phyloP scores from a whole-genome alignment of 192 early-diverging fungal species.

The Geosiphon pyriformis region DNA sequence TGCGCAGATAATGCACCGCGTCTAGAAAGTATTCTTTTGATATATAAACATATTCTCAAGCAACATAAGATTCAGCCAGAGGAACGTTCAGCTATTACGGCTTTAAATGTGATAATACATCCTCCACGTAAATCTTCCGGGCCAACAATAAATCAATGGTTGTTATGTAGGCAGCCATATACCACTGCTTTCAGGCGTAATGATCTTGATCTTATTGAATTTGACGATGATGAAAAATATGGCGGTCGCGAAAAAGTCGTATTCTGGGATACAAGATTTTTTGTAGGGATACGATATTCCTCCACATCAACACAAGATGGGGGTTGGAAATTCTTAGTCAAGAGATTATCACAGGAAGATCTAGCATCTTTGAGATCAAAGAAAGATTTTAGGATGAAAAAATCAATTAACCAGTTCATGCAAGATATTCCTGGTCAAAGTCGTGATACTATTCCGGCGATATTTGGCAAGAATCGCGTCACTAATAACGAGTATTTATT shows the following conservation, averaged over 20 bases:
- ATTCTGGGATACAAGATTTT: slow-evolving; percentile 24
- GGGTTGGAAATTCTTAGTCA: background rate
- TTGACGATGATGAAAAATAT: background rate
- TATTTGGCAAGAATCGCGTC: background rate
- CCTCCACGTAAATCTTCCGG: background rate
- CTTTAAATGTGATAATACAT: background rate
- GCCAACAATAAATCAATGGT: background rate
- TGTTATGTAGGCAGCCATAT: slow-evolving; percentile 16
- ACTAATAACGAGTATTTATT: background rate
- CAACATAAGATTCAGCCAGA: background rate
- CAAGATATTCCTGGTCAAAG: background rate
- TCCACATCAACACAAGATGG: background rate
- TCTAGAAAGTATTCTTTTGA: slow-evolving; percentile 22
- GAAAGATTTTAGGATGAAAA: background rate
- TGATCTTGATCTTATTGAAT: background rate
- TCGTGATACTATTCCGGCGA: background rate
- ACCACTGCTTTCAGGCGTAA: background rate
- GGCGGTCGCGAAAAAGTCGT: background rate
- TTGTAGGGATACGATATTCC: background rate
- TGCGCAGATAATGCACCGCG: slow-evolving; percentile 32
- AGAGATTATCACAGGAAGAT: background rate
- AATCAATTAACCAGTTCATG: background rate
- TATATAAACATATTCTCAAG: slow-evolving; percentile 13
- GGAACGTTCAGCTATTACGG: background rate
- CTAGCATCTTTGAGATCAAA: no score